Base-by-base conservation (phyloP, 2,329 filamentous ascomycete species). In the Colletotrichum paranaense region DNA sequence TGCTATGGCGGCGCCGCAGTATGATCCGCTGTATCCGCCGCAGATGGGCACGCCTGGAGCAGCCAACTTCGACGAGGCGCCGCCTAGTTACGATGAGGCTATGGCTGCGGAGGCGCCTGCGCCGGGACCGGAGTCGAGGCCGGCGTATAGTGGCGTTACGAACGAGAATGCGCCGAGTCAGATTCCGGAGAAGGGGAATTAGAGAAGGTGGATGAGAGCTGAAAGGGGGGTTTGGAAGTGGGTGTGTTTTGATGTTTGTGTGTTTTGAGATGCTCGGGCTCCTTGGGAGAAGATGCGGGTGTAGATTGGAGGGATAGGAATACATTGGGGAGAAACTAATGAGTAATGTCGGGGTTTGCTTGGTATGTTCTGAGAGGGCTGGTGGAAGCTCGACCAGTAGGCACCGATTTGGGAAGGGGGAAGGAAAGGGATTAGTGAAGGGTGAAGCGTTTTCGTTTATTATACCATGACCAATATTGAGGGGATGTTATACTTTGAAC, bases 61-160 rank as follows among this genome's bases (percentile, higher is more conserved):
- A 1, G 82, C 85, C 22, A 79, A 81, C 0, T 86, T 89, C 75
- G 92, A 94, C 38, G 95, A 97, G 68, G 94, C 95, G n/a, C 95
- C 96, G 22, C 95, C 95, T 8, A 98, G 94, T 78, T 98, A 98
- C 79, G 95, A 98, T 82, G 95, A 98, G 82, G 95, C 95, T 14
- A 92, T 98, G 83, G 95, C 95, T 7, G 92, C 94, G 76, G 90
- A 92, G 72, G 83, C 97, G 74, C 82, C 86, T 0, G 83, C 97
- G 74, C 82, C 86, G 0, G 92, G 90, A 46, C 94, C 94, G 1
- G 90, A 95, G 68, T 90, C 94, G 79, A 87, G 95, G 77, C 91
- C 92, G 32, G 91, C 90, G 16, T 95, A 93, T 80, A 91, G 88
- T 74, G 90, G 90, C 1, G 87, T 91, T 28, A 91, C 90, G 56